Evolutionary conservation across 345 rosid genomes (phyloP).

Genomic region (Fremontodendron californicum): DNA sequence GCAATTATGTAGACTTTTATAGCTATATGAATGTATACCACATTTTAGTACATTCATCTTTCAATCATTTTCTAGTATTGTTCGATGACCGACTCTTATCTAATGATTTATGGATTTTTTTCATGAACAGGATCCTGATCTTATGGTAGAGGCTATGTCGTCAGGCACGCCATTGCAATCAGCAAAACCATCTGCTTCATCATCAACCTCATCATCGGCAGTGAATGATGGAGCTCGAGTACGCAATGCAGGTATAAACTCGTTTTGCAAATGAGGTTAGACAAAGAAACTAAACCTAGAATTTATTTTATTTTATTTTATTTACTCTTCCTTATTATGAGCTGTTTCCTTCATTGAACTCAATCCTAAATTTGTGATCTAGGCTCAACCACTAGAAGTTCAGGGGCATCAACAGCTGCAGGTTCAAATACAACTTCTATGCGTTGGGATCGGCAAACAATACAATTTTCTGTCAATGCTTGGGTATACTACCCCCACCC

Average conservation of each 20-base stretch:
- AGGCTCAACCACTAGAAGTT: slow-evolving; percentile 66
- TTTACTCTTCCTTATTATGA: not conserved
- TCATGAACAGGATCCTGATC: slow-evolving; percentile 70
- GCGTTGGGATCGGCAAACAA: slow-evolving; percentile 86
- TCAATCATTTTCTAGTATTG: not conserved
- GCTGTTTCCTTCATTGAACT: slow-evolving; percentile 6
- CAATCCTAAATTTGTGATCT: slow-evolving; percentile 16
- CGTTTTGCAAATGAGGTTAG: not conserved
- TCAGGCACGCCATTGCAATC: slow-evolving; percentile 58
- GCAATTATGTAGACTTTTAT: not conserved
- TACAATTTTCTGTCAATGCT: slow-evolving; percentile 96
- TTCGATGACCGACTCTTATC: not conserved
- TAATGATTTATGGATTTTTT: not conserved
- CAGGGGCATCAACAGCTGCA: slow-evolving; percentile 57
- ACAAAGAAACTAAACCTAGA: not conserved
- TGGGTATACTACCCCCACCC: slow-evolving; percentile 50
- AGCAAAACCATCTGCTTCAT: slow-evolving; percentile 48
- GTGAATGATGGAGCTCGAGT: slow-evolving; percentile 48
- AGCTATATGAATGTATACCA: not conserved
- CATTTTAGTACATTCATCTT: not conserved
- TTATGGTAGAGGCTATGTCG: slow-evolving; percentile 81
- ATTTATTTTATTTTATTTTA: no score
- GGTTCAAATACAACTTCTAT: slow-evolving; percentile 54
- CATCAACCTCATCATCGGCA: slow-evolving; percentile 48
- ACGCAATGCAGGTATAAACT: slow-evolving; percentile 51